A percentile compares a stretch with the other conserved stretches of the same genome.
Conservation (phyloP, 2,329 filamentous ascomycete genomes). For the Monilinia fructicola region DNA sequence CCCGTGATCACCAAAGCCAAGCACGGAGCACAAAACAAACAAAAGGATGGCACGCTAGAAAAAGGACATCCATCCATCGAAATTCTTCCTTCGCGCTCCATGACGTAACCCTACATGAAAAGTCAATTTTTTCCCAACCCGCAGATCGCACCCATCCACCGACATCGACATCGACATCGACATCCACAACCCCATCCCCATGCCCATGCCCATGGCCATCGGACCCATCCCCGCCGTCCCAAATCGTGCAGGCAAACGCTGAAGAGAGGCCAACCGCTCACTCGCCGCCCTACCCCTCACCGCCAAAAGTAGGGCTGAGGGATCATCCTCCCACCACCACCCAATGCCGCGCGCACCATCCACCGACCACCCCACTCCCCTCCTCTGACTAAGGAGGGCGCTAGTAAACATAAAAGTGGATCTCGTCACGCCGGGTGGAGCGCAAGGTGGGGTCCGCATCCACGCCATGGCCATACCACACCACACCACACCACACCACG, state of each 20-base stretch:
- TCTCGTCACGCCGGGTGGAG: too few species aligned
- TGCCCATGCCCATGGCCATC: neutral
- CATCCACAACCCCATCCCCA: neutral
- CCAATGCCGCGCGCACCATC: neutral
- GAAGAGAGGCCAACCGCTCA: neutral
- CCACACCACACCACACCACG: too few species aligned
- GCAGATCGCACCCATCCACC: too few species aligned
- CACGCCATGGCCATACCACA: too few species aligned
- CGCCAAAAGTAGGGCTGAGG: neutral
- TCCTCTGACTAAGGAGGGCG: neutral
- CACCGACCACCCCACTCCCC: neutral
- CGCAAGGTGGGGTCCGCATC: too few species aligned
- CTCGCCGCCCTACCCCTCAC: neutral
- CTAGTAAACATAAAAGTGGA: too few species aligned
- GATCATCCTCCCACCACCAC: neutral
- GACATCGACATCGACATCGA: too few species aligned
- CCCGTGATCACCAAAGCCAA: too few species aligned
- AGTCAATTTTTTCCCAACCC: too few species aligned
- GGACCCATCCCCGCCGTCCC: too few species aligned
- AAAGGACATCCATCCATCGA: neutral
- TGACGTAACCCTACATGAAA: neutral
- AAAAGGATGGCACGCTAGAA: neutral
- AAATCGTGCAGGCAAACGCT: too few species aligned
- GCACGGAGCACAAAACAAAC: neutral
- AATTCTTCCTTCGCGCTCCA: neutral